Conservation (phyloP, 225 moss, liverwort and hornwort genomes). For the Sphagnum contortum region DNA sequence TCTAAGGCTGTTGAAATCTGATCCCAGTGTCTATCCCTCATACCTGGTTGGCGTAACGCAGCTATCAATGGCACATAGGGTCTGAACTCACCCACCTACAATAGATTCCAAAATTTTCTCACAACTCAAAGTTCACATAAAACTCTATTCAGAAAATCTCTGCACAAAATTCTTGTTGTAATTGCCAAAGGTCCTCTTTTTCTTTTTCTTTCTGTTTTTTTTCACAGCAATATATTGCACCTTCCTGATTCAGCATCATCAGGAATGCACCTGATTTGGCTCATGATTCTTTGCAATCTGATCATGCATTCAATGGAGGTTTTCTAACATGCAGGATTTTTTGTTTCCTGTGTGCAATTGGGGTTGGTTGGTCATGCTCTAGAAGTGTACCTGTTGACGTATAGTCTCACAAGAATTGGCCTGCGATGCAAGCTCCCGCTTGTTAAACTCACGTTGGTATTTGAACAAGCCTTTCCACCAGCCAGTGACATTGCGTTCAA, state of each 20-base stretch:
- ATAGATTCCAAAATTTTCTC: neutral
- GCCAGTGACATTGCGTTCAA: constrained; percentile 49
- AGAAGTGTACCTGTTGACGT: constrained; percentile 34
- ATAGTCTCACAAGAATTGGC: constrained; percentile 50
- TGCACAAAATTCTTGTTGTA: too few relatives aligned
- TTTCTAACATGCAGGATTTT: too few relatives aligned
- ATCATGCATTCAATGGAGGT: too few relatives aligned
- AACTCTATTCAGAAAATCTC: too few relatives aligned
- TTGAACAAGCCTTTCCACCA: constrained; percentile 77
- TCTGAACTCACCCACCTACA: constrained; percentile 64
- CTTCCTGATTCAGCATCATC: too few relatives aligned
- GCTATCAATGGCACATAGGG: constrained; percentile 65
- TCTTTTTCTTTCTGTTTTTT: too few relatives aligned
- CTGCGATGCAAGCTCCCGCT: constrained; percentile 47
- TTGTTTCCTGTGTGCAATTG: too few relatives aligned
- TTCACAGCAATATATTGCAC: too few relatives aligned
- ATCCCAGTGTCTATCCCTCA: constrained; percentile 84
- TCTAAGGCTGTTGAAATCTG: constrained; percentile 33
- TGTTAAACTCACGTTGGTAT: constrained; percentile 37
- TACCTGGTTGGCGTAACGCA: constrained; percentile 60
- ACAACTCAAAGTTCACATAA: too few relatives aligned
- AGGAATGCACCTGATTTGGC: too few relatives aligned
- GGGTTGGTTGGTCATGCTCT: neutral
- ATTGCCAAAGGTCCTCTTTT: too few relatives aligned
- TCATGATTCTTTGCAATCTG: too few relatives aligned